These are phyloP conservation scores for Forsythia viridissima DNA, from an alignment of 257 asterid species.

Conservation along the genomic window DNA sequence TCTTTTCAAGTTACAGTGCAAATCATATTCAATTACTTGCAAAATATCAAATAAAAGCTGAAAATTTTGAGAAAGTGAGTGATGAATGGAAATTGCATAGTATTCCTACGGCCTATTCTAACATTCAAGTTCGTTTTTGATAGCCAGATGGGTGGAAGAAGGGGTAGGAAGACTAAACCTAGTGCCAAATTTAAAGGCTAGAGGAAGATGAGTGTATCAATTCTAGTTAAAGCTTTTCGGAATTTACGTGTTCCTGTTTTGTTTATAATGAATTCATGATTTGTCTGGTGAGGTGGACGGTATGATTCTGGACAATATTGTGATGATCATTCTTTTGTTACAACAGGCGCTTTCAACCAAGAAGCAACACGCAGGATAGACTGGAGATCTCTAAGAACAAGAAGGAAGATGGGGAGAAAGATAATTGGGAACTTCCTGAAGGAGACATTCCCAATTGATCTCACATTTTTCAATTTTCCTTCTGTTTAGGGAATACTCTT, in stretches of 20 bases:
- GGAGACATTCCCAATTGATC: conserved; percentile 55
- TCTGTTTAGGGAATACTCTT: neutral
- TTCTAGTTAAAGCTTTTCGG: too few relatives aligned
- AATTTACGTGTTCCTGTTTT: neutral
- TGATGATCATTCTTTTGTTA: too few relatives aligned
- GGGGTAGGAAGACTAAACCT: neutral
- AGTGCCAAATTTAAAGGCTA: neutral
- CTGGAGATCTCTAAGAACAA: conserved; percentile 39
- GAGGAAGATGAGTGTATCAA: too few relatives aligned
- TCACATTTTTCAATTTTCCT: neutral
- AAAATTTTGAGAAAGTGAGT: neutral
- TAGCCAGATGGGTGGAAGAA: neutral
- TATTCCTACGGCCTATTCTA: neutral
- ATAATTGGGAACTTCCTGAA: conserved; percentile 72
- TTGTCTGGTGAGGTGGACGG: too few relatives aligned
- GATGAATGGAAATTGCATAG: neutral
- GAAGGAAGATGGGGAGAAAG: conserved; percentile 46
- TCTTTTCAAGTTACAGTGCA: too few relatives aligned
- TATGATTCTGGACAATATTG: neutral
- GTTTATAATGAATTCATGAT: neutral
- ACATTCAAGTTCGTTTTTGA: neutral
- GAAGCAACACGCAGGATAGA: conserved; percentile 34
- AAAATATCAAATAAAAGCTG: neutral
- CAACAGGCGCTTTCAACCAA: conserved; percentile 47
- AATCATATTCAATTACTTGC: too few relatives aligned